Evolutionary conservation across 2,329 filamentous ascomycete genomes (phyloP).

Genomic region (Dryadomyces quercivorus): DNA sequence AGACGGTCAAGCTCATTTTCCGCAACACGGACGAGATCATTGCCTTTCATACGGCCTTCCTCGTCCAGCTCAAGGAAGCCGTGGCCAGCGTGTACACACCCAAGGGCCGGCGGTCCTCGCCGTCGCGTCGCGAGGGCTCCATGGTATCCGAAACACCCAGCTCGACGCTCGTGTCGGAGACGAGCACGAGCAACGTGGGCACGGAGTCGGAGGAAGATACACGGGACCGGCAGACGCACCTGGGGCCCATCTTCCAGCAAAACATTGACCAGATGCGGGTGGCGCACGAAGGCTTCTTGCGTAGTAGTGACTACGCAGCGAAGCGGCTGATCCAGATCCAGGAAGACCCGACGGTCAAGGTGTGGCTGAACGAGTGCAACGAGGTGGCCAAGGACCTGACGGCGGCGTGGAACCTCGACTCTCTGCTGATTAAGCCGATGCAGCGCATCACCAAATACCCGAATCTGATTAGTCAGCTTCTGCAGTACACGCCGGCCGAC

Average conservation of each 20-base stretch:
- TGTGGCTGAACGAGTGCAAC: constrained; percentile 91
- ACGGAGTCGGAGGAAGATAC: constrained; percentile 30
- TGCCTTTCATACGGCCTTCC: constrained; percentile 69
- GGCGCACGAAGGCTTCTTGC: constrained; percentile 49
- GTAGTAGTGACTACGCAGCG: constrained; percentile 50
- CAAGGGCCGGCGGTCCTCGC: constrained; percentile 23
- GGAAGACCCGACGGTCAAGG: constrained; percentile 50
- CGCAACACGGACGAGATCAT: constrained; percentile 88
- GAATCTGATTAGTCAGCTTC: constrained; percentile 66
- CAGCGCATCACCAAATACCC: constrained; percentile 92
- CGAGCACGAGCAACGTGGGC: constrained; percentile 1
- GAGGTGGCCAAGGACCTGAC: constrained; percentile 87
- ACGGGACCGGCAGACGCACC: constrained; percentile 37
- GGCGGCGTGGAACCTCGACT: constrained; percentile 87
- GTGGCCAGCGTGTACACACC: constrained; percentile 69
- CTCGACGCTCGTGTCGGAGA: constrained; percentile 14
- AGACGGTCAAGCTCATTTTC: constrained; percentile 84
- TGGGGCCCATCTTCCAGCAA: constrained; percentile 41
- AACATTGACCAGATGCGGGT: constrained; percentile 50
- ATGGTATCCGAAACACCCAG: constrained; percentile 17
- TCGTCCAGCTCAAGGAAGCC: constrained; percentile 68
- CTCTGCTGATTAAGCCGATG: constrained; percentile 92
- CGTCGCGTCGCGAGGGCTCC: constrained; percentile 15
- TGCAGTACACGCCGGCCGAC: constrained; percentile 65
- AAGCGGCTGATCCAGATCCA: constrained; percentile 51